Conservation (phyloP, 169 alveolate species). For the Condylostoma magnum region DNA sequence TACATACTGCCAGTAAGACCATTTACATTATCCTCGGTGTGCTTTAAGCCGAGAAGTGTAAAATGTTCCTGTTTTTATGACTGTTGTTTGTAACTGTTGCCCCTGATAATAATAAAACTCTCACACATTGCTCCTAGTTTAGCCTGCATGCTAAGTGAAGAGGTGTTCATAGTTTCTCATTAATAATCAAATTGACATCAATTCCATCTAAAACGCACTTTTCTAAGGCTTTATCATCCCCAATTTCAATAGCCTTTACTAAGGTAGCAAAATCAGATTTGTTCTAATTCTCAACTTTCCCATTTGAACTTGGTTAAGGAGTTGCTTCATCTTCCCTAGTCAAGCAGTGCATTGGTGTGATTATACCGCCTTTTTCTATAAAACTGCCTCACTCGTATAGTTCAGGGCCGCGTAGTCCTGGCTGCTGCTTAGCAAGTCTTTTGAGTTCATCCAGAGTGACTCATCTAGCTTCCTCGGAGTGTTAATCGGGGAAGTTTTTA, state of each 20-base stretch:
- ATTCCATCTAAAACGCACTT: neutral
- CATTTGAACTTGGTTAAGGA: neutral
- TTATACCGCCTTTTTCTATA: constrained; percentile 63
- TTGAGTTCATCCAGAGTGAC: constrained; percentile 49
- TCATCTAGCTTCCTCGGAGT: constrained; percentile 68
- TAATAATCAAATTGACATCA: neutral
- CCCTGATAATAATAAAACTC: neutral
- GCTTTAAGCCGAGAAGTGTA: constrained; percentile 27
- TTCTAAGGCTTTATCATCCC: neutral
- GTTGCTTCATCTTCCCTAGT: constrained; percentile 22
- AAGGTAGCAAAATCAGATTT: neutral
- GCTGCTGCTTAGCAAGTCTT: constrained; percentile 29
- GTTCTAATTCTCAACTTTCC: neutral
- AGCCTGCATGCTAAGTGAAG: constrained; percentile 22
- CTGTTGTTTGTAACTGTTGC: neutral
- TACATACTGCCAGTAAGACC: neutral
- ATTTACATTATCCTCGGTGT: neutral
- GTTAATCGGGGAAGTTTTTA: constrained; percentile 48
- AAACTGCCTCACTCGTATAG: constrained; percentile 55
- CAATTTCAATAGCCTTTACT: constrained; percentile 1
- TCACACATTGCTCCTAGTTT: neutral
- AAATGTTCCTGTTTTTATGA: constrained; percentile 16
- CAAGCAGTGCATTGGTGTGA: constrained; percentile 44
- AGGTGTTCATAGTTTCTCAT: constrained; percentile 26
- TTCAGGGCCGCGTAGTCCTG: constrained; percentile 65